Evolutionary conservation across 108 stramenopile genomes (phyloP).

Genomic region (Pseudonitzschia pungens): DNA sequence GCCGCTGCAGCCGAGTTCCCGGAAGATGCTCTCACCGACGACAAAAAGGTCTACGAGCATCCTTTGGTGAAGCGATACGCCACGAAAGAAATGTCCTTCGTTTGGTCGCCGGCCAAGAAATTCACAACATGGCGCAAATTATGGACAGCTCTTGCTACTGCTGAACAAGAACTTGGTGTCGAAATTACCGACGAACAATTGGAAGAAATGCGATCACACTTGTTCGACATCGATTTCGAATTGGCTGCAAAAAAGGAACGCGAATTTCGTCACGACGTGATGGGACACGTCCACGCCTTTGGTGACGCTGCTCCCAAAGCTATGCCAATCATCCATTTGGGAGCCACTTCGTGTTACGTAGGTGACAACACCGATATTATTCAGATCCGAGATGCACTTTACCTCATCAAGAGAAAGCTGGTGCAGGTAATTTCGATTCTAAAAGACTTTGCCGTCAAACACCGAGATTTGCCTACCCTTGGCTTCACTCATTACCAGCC

Average conservation of each 20-base stretch:
- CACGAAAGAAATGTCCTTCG: constrained; percentile 97
- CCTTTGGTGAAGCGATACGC: constrained; percentile 92
- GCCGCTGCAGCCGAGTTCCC: constrained; percentile 50
- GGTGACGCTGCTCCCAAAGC: constrained; percentile 90
- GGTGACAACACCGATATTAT: constrained; percentile 97
- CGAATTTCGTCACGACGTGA: constrained; percentile 98
- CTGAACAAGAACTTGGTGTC: constrained; percentile 94
- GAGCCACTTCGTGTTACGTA: constrained; percentile 96
- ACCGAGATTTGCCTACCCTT: constrained; percentile 90
- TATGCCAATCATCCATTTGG: constrained; percentile 96
- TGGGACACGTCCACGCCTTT: constrained; percentile 98
- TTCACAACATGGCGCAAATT: constrained; percentile 98
- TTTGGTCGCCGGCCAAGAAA: constrained; percentile 97
- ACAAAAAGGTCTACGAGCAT: constrained; percentile 80
- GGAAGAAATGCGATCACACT: constrained; percentile 77
- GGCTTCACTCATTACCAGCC: constrained; percentile 99
- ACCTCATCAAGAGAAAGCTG: constrained; percentile 87
- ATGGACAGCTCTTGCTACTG: constrained; percentile 97
- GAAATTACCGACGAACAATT: constrained; percentile 94
- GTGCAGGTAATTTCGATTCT: constrained; percentile 82
- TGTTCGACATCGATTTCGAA: constrained; percentile 93
- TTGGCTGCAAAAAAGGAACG: constrained; percentile 90
- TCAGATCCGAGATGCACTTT: constrained; percentile 86
- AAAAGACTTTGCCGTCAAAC: constrained; percentile 77
- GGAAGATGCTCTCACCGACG: constrained; percentile 63